Conservation (phyloP, 2,329 filamentous ascomycete species). For the Alternaria dauci region DNA sequence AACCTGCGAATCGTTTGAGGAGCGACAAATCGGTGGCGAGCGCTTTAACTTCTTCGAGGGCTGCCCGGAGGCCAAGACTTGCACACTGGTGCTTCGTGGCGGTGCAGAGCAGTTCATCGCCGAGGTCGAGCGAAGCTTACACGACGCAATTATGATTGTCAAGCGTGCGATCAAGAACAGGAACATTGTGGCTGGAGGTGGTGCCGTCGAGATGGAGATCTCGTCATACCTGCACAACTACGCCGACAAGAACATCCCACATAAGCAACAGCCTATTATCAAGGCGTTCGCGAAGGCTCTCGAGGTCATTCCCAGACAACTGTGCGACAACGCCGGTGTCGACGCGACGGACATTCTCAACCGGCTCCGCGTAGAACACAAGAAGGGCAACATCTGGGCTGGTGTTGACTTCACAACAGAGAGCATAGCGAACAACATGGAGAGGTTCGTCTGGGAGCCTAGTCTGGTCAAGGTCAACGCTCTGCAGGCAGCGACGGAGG, state of each 20-base stretch:
- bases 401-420: conserved; percentile 95
- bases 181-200: conserved; percentile 92
- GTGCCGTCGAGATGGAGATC: conserved; percentile 95
- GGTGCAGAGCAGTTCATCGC: conserved; percentile 99
- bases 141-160: conserved; percentile 99
- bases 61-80: conserved; percentile 94
- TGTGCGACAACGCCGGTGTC: conserved; percentile 98
- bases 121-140: conserved; percentile 94
- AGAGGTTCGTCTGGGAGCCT: conserved; percentile 96
- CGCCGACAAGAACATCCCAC: conserved; percentile 88
- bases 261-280: conserved; percentile 98
- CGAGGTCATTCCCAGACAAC: conserved; percentile 93
- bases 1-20: conserved; percentile 88
- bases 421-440: conserved; percentile 92
- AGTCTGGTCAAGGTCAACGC: conserved; percentile 96
- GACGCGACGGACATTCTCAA: conserved; percentile 98
- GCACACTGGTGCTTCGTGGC: conserved; percentile 92
- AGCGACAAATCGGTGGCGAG: conserved; percentile 96
- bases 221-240: conserved; percentile 92
- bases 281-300: conserved; percentile 98
- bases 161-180: conserved; percentile 97
- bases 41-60: conserved; percentile 99
- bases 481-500: conserved; percentile 94
- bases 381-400: conserved; percentile 90
- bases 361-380: conserved; percentile 93